Percentiles rank a stretch among this genome's conserved stretches.
Conservation (phyloP, 495 filamentous ascomycete species). For the Paragyromitra xinjiangensis region DNA sequence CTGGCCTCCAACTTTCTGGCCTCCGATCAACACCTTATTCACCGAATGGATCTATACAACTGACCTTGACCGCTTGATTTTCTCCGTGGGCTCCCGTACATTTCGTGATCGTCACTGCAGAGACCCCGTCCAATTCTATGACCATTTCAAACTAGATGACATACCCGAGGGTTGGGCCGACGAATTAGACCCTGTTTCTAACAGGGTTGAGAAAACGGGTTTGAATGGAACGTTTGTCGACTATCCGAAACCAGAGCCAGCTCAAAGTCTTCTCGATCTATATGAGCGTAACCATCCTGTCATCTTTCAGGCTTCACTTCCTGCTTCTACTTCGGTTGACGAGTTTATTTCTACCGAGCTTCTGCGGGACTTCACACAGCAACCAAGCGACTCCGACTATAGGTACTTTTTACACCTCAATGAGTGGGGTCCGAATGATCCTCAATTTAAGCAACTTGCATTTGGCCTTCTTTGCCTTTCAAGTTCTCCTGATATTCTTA, state of each 20-base stretch:
- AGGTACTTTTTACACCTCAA: neutral
- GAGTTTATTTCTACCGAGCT: neutral
- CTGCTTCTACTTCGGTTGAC: neutral
- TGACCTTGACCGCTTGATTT: neutral
- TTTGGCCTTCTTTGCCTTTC: constrained; percentile 3
- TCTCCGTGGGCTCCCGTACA: neutral
- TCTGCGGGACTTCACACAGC: neutral
- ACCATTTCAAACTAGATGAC: neutral
- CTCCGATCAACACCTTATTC: neutral
- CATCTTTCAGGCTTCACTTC: neutral
- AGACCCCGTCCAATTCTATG: neutral
- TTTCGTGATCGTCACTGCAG: neutral
- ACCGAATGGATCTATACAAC: neutral
- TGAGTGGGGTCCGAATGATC: constrained; percentile 6
- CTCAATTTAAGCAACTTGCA: constrained; percentile 9
- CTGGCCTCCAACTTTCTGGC: neutral
- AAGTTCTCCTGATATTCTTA: neutral
- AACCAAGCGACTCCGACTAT: neutral
- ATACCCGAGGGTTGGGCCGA: neutral
- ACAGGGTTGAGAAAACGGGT: neutral
- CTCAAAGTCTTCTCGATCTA: neutral
- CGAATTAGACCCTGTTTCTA: neutral
- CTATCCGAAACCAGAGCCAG: neutral
- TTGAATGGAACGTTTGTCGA: neutral
- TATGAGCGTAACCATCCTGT: neutral